A percentile compares a stretch with the other conserved stretches of the same genome.
Conservation (phyloP, 768 basidiomycete genomes). For the Mrakia frigida region DNA sequence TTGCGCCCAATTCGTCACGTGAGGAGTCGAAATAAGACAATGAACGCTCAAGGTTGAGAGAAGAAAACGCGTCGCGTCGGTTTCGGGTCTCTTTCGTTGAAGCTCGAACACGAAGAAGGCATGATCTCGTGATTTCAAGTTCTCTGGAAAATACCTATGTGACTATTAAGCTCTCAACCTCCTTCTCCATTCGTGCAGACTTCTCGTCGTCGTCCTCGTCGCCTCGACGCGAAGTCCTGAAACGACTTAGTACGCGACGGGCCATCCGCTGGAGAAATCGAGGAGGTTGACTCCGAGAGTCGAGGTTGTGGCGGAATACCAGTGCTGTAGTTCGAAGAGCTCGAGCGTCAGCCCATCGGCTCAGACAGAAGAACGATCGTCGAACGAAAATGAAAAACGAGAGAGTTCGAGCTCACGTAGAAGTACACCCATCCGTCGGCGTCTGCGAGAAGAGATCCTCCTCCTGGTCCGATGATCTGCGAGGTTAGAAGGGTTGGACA, state of each 20-base stretch:
- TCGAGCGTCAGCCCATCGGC: not conserved
- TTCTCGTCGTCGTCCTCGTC: not conserved
- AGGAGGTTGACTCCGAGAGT: conserved; percentile 52
- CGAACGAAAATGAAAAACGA: not conserved
- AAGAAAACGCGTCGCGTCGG: no score
- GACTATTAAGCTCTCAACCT: no score
- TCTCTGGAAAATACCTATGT: no score
- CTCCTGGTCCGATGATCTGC: conserved; percentile 55
- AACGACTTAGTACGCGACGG: conserved; percentile 42
- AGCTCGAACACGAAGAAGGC: no score
- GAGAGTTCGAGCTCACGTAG: conserved; percentile 47
- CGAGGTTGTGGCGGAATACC: conserved; percentile 50
- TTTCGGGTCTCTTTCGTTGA: no score
- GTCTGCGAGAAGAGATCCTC: conserved; percentile 51
- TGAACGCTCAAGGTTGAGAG: no score
- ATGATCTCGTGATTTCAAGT: no score
- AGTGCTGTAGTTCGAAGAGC: conserved; percentile 48
- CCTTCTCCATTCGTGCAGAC: not conserved
- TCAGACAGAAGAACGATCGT: not conserved
- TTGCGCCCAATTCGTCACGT: no score
- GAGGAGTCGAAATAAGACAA: no score
- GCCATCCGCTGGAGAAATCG: conserved; percentile 54
- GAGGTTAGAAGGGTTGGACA: not conserved
- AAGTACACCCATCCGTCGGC: conserved; percentile 37
- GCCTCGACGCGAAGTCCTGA: not conserved